Evolutionary conservation across 2,329 filamentous ascomycete genomes (phyloP).

Genomic region (Colletotrichum destructivum): DNA sequence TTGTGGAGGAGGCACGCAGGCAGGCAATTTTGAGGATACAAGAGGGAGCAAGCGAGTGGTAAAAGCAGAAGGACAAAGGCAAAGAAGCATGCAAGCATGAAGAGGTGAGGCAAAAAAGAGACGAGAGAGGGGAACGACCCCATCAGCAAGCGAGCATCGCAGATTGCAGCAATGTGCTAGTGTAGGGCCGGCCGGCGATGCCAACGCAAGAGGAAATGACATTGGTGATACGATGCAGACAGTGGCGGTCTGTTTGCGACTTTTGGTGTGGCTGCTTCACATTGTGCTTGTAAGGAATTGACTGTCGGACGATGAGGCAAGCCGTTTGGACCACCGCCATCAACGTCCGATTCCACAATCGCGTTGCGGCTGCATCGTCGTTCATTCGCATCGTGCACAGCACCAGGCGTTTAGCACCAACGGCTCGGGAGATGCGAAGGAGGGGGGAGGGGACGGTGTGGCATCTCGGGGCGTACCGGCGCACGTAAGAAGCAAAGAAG

Average conservation of each 20-base stretch:
- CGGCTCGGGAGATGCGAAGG: constrained; percentile 26
- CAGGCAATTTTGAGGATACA: background rate
- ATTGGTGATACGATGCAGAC: constrained; percentile 19
- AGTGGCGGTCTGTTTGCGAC: background rate
- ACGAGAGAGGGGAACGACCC: background rate
- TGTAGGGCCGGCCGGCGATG: constrained; percentile 16
- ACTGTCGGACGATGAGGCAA: background rate
- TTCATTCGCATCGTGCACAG: background rate
- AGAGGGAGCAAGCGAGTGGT: constrained; percentile 22
- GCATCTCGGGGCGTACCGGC: constrained; percentile 31
- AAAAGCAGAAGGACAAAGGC: constrained; percentile 12
- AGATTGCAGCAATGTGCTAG: constrained; percentile 26
- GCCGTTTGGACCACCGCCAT: constrained; percentile 15
- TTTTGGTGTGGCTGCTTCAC: constrained; percentile 16
- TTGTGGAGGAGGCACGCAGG: constrained; percentile 15
- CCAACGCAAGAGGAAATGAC: constrained; percentile 18
- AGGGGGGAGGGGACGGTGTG: constrained; percentile 2
- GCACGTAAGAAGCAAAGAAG: background rate
- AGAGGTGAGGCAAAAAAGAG: background rate
- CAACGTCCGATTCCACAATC: constrained; percentile 8
- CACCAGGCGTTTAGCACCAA: constrained; percentile 37
- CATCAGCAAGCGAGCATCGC: constrained; percentile 20
- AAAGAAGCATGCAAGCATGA: constrained; percentile 12
- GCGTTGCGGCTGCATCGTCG: constrained; percentile 7
- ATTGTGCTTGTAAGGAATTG: constrained; percentile 1